Evolutionary conservation across 164 flowering plant genomes (phyloP).

Genomic region (Liquidambar formosana): DNA sequence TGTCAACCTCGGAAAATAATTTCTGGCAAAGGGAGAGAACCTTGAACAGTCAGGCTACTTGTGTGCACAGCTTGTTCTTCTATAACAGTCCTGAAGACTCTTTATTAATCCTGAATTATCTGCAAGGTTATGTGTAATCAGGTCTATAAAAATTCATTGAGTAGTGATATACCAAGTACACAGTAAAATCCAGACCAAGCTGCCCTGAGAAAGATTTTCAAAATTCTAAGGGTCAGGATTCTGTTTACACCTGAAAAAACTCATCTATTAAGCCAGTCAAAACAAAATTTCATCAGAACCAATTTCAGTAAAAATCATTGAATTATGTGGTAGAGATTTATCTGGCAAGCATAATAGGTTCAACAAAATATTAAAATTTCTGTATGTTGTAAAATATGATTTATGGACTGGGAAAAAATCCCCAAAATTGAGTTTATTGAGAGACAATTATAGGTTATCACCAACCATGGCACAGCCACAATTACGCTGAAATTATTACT

Average conservation of each 20-base stretch:
- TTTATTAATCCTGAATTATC: background rate
- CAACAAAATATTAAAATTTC: too few species aligned
- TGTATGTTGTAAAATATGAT: too few species aligned
- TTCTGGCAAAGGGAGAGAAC: background rate
- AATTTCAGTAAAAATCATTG: background rate
- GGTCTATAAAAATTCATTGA: background rate
- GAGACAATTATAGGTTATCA: too few species aligned
- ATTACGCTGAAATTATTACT: too few species aligned
- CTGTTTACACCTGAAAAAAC: background rate
- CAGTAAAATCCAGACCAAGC: background rate
- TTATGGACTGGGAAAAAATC: too few species aligned
- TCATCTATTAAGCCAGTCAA: background rate
- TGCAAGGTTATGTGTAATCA: background rate
- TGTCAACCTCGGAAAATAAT: background rate
- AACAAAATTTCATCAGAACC: background rate
- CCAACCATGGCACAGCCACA: too few species aligned
- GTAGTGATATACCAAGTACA: background rate
- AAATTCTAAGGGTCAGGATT: background rate
- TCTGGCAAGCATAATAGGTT: too few species aligned
- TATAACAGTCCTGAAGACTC: background rate
- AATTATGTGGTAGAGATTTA: too few species aligned
- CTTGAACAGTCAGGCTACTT: background rate
- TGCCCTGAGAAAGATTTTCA: background rate
- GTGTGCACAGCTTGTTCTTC: background rate
- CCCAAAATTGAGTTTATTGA: too few species aligned